Evolutionary conservation across 768 basidiomycete genomes (phyloP).

Genomic region (Boletus vermiculosoides): DNA sequence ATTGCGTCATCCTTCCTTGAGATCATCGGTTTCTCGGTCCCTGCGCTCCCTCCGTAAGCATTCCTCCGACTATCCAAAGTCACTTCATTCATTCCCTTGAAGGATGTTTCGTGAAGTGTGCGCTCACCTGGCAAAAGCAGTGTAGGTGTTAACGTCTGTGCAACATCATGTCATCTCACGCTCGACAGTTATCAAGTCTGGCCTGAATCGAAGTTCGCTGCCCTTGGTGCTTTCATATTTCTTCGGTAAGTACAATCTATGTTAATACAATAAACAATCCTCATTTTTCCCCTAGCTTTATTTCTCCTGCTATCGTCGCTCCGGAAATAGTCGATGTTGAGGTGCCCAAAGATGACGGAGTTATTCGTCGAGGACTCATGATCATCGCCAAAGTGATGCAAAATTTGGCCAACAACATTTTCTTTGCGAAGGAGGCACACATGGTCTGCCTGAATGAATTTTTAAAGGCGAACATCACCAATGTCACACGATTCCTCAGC

Average conservation of each 20-base stretch:
- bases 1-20: conserved; percentile 75
- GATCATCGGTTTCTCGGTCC: conserved; percentile 68
- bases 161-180: conserved; percentile 13
- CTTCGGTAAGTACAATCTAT: conserved; percentile 51
- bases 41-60: conserved; percentile 71
- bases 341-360: conserved; percentile 57
- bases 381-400: conserved; percentile 90
- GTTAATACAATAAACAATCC: background rate
- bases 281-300: conserved; percentile 54
- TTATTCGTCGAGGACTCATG: conserved; percentile 76
- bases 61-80: background rate
- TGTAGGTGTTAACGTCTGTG: conserved; percentile 49
- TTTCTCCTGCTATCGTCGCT: conserved; percentile 85
- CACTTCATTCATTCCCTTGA: conserved; percentile 3
- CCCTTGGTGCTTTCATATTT: conserved; percentile 90
- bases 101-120: conserved; percentile 89
- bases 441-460: conserved; percentile 82
- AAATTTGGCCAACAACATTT: conserved; percentile 90
- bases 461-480: conserved; percentile 64
- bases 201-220: conserved; percentile 79
- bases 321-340: conserved; percentile 86
- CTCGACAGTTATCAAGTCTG: conserved; percentile 55
- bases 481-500: conserved; percentile 73
- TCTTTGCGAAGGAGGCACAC: conserved; percentile 87
- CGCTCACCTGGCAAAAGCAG: conserved; percentile 71